Conservation (phyloP, 2,329 filamentous ascomycete genomes). For the Arthroderma sp. region DNA sequence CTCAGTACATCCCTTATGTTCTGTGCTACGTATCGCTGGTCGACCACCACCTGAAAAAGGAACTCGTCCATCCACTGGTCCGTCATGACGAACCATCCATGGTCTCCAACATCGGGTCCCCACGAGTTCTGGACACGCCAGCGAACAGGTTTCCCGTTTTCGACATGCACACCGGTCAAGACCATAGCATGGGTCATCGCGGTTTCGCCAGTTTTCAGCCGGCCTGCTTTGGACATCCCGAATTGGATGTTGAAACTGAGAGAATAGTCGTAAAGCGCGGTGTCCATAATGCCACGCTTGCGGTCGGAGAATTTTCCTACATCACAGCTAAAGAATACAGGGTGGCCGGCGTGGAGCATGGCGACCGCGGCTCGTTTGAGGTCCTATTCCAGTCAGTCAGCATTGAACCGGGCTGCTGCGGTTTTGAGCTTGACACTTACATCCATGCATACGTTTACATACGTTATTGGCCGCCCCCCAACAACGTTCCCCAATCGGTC, state of each 20-base stretch:
- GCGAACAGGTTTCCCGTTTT: constrained; percentile 53
- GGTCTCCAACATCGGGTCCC: constrained; percentile 56
- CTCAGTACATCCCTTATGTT: constrained; percentile 59
- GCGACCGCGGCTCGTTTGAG: constrained; percentile 63
- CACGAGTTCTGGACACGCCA: constrained; percentile 87
- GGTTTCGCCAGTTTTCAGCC: constrained; percentile 61
- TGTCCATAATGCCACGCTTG: constrained; percentile 64
- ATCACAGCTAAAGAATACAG: constrained; percentile 81
- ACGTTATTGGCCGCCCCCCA: constrained; percentile 61
- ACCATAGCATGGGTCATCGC: constrained; percentile 93
- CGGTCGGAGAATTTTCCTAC: constrained; percentile 70
- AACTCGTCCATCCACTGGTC: constrained; percentile 72
- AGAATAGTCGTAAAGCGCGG: constrained; percentile 62
- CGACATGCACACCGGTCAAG: constrained; percentile 70
- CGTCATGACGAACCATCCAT: constrained; percentile 84
- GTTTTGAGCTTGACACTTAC: constrained; percentile 16
- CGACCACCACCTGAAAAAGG: constrained; percentile 75
- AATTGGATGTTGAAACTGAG: constrained; percentile 70
- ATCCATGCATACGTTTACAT: constrained; percentile 68
- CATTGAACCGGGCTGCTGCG: neutral
- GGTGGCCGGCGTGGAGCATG: constrained; percentile 66
- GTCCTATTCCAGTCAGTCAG: constrained; percentile 17
- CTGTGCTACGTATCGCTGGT: constrained; percentile 53
- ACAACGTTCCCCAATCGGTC: constrained; percentile 70
- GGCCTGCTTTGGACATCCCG: constrained; percentile 62